phyloP scores from a whole-genome alignment of 2,329 filamentous ascomycete species.

The Pseudogymnoascus sp. region DNA sequence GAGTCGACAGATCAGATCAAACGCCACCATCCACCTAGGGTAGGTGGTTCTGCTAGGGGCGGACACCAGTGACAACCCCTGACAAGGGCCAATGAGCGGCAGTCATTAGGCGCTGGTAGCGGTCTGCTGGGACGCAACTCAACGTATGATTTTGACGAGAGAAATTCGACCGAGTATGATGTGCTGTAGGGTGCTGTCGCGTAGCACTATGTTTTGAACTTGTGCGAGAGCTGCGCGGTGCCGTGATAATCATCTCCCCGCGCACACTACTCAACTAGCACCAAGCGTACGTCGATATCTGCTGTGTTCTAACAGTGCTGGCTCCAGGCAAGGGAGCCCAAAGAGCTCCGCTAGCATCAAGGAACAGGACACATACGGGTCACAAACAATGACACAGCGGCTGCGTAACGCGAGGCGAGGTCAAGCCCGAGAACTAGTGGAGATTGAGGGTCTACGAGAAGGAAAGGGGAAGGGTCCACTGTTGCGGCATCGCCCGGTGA shows the following conservation, averaged over 20 bases:
- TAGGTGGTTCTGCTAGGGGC: neutral
- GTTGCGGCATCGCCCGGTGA: conserved; percentile 1
- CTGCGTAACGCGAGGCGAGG: conserved; percentile 1
- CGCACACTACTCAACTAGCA: neutral
- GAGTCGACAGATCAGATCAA: conserved; percentile 6
- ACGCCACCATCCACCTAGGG: neutral
- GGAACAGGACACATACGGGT: neutral
- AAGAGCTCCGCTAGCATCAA: neutral
- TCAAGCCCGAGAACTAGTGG: neutral
- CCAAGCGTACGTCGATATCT: neutral
- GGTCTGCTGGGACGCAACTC: neutral
- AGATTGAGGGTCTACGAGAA: neutral
- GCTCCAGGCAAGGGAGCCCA: neutral
- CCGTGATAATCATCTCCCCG: neutral
- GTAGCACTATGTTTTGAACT: neutral
- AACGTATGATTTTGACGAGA: neutral
- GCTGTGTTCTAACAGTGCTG: neutral
- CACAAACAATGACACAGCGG: neutral
- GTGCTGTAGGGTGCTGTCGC: neutral
- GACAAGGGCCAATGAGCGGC: neutral
- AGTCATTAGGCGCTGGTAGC: conserved; percentile 1
- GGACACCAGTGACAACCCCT: conserved; percentile 2
- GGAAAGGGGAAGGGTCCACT: neutral
- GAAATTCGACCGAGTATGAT: conserved; percentile 5
- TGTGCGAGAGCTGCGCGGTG: neutral